Evolutionary conservation across 768 basidiomycete genomes (phyloP).

Genomic region (Cystofilobasidium capitatum): DNA sequence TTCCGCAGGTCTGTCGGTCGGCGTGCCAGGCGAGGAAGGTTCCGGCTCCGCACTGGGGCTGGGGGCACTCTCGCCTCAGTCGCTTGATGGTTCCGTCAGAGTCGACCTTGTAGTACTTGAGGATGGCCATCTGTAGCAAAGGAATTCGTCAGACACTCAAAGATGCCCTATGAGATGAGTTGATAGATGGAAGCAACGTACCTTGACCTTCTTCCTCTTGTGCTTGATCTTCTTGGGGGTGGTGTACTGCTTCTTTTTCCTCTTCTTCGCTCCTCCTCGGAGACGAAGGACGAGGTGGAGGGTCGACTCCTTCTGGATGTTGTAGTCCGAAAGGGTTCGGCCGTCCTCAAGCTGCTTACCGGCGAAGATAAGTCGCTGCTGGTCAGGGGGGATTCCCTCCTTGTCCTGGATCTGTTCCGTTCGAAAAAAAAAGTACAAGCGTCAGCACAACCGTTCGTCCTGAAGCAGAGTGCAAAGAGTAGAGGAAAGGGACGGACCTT

Average conservation of each 20-base stretch:
- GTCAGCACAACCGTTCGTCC: neutral
- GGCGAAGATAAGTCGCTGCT: slow-evolving; percentile 47
- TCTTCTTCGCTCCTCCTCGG: slow-evolving; percentile 95
- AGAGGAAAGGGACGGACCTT: slow-evolving; percentile 15
- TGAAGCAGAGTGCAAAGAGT: neutral
- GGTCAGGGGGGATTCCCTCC: slow-evolving; percentile 43
- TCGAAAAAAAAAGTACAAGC: no score
- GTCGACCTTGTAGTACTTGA: slow-evolving; percentile 96
- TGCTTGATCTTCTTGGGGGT: slow-evolving; percentile 99
- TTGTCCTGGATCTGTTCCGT: slow-evolving; percentile 40
- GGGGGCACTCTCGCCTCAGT: slow-evolving; percentile 89
- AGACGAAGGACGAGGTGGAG: slow-evolving; percentile 95
- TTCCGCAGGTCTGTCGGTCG: slow-evolving; percentile 93
- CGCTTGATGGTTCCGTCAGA: slow-evolving; percentile 99
- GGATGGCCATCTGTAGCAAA: slow-evolving; percentile 98
- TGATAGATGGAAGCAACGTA: neutral
- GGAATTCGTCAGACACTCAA: slow-evolving; percentile 66
- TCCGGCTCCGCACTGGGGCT: slow-evolving; percentile 40
- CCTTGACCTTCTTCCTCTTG: slow-evolving; percentile 84
- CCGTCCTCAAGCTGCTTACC: slow-evolving; percentile 82
- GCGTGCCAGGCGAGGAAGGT: slow-evolving; percentile 91
- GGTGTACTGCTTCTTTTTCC: slow-evolving; percentile 99
- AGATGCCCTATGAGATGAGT: neutral
- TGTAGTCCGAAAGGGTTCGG: slow-evolving; percentile 51
- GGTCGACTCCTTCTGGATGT: slow-evolving; percentile 82